Conservation (phyloP, 306 rosid species). For the Cucurbita maxima region DNA sequence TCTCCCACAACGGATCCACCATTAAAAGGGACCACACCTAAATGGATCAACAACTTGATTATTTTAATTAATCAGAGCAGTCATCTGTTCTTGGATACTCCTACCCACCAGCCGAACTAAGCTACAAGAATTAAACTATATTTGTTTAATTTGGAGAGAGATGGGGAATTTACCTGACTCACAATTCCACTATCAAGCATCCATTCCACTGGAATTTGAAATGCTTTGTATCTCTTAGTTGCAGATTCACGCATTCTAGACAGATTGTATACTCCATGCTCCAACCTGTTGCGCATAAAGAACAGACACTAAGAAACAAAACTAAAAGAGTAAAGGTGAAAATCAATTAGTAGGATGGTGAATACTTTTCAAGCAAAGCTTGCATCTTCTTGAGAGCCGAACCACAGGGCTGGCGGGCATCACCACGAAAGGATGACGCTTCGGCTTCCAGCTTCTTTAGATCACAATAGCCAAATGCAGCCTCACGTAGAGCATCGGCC, state of each 20-base stretch:
- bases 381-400: conserved; percentile 92
- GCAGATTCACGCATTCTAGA: conserved; percentile 86
- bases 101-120: background rate
- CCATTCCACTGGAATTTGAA: conserved; percentile 86
- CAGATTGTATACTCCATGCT: conserved; percentile 75
- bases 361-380: conserved; percentile 73
- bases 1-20: conserved; percentile 5
- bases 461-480: conserved; percentile 87
- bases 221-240: conserved; percentile 56
- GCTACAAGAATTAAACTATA: background rate
- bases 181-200: conserved; percentile 72
- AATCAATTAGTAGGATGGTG: background rate
- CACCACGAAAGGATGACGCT: conserved; percentile 62
- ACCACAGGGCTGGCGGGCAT: conserved; percentile 71
- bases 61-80: background rate
- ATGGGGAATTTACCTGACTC: conserved; percentile 52
- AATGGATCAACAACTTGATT: background rate
- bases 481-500: conserved; percentile 91
- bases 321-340: background rate
- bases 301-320: background rate
- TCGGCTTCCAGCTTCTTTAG: conserved; percentile 78
- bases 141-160: background rate
- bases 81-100: conserved; percentile 3
- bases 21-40: conserved; percentile 10
- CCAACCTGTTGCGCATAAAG: conserved; percentile 47